Evolutionary conservation across 106 monocot species (phyloP).

Genomic region (Dactylorhiza incarnata): DNA sequence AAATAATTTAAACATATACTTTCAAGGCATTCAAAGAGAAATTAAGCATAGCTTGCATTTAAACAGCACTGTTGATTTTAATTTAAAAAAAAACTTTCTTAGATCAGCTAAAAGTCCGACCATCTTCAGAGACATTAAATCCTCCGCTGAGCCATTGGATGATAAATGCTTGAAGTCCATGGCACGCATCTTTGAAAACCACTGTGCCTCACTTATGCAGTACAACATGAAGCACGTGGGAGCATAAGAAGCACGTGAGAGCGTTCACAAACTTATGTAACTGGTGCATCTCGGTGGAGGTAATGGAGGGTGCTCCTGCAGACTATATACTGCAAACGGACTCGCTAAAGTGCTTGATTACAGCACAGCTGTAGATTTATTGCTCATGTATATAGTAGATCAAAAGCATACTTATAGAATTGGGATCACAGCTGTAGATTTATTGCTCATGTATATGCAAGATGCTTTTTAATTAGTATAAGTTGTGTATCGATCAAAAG

Average conservation of each 20-base stretch:
- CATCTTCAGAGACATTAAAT: conserved; percentile 25
- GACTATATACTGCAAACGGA: conserved; percentile 29
- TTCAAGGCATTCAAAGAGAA: conserved; percentile 46
- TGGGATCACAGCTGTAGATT: background rate
- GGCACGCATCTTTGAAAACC: conserved; percentile 53
- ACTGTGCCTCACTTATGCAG: conserved; percentile 64
- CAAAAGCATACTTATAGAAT: background rate
- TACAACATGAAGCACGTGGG: conserved; percentile 81
- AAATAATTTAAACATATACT: conserved; percentile 18
- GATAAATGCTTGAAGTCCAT: conserved; percentile 55
- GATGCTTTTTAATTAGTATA: background rate
- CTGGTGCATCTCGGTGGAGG: conserved; percentile 21
- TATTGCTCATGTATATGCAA: background rate
- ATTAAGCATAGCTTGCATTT: conserved; percentile 19
- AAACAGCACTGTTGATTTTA: conserved; percentile 39
- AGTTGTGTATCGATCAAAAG: background rate
- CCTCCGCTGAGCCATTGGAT: conserved; percentile 36
- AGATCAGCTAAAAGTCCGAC: conserved; percentile 29
- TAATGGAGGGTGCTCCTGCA: conserved; percentile 41
- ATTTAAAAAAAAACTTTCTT: conserved; percentile 44
- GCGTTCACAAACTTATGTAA: conserved; percentile 85
- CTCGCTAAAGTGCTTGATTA: conserved; percentile 30
- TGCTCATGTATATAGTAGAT: background rate
- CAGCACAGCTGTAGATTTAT: background rate
- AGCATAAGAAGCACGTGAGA: conserved; percentile 46